A percentile compares a stretch with the other conserved stretches of the same genome.
Conservation (phyloP, 208 protist species). For the Trypanosoma lewisi region DNA sequence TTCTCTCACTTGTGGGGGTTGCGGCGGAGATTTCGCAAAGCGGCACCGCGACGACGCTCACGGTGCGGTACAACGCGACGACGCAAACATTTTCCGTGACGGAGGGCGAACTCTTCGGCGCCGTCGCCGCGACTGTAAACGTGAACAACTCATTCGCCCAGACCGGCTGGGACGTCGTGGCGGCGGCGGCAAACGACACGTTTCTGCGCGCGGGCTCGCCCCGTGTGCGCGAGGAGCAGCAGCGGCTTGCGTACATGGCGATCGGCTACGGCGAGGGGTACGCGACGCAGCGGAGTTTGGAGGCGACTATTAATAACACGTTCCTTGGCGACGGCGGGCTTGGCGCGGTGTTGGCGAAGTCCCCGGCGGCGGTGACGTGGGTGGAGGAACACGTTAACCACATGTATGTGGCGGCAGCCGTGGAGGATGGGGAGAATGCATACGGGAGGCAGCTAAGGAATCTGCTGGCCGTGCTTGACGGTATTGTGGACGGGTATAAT, state of each 20-base stretch:
- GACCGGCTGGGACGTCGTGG: conserved; percentile 31
- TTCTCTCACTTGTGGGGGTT: not conserved
- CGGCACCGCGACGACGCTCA: not conserved
- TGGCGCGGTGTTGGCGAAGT: not conserved
- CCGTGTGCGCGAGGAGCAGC: not conserved
- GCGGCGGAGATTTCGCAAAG: conserved; percentile 3
- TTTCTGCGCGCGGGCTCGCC: conserved; percentile 1
- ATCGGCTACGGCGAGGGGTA: conserved; percentile 36
- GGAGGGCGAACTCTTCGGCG: conserved; percentile 8
- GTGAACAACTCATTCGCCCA: conserved; percentile 17
- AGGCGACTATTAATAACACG: conserved; percentile 26
- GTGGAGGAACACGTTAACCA: conserved; percentile 23
- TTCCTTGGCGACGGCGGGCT: conserved; percentile 21
- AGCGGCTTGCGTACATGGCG: conserved; percentile 22
- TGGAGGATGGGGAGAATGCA: not conserved
- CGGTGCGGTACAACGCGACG: conserved; percentile 21
- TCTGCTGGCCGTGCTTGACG: conserved; percentile 25
- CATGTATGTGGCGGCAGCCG: conserved; percentile 4
- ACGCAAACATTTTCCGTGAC: conserved; percentile 8
- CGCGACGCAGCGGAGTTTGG: conserved; percentile 19
- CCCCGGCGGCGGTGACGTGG: conserved; percentile 7
- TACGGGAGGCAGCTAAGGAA: conserved; percentile 26
- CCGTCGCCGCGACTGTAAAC: conserved; percentile 18
- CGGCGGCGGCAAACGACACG: not conserved
- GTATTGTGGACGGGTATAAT: conserved; percentile 41